A percentile compares a stretch with the other conserved stretches of the same genome.
Conservation (phyloP, 2,329 filamentous ascomycete genomes). For the Penicillium thymicola region DNA sequence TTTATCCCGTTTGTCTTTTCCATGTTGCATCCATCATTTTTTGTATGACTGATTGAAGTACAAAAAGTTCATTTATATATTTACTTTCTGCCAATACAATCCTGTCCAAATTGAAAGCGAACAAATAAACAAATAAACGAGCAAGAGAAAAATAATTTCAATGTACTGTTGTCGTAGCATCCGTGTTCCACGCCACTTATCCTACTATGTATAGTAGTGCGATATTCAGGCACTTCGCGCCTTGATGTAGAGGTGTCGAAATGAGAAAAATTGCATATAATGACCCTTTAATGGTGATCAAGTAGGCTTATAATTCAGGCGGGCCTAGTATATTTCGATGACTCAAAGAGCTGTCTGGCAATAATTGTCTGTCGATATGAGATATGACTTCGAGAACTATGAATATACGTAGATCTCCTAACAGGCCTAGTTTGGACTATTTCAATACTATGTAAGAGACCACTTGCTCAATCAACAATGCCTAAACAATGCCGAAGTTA, state of each 20-base stretch:
- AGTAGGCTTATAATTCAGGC: neutral
- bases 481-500: neutral
- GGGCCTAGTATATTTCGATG: neutral
- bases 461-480: neutral
- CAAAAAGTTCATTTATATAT: constrained; percentile 17
- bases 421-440: neutral
- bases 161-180: neutral
- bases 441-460: neutral
- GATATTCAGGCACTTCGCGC: neutral
- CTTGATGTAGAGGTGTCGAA: neutral
- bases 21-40: constrained; percentile 6
- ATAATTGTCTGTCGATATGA: neutral
- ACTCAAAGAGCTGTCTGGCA: neutral
- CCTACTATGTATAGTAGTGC: neutral
- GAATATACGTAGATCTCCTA: too few relatives aligned
- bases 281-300: neutral
- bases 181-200: neutral
- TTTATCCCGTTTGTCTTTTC: constrained; percentile 4
- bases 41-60: constrained; percentile 17
- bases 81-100: constrained; percentile 12
- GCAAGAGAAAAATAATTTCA: neutral
- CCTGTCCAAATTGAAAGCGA: neutral
- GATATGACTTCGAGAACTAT: neutral
- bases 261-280: neutral
- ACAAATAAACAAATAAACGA: neutral